phyloP scores from a whole-genome alignment of 2,329 filamentous ascomycete species.

The Colletotrichum sp. region DNA sequence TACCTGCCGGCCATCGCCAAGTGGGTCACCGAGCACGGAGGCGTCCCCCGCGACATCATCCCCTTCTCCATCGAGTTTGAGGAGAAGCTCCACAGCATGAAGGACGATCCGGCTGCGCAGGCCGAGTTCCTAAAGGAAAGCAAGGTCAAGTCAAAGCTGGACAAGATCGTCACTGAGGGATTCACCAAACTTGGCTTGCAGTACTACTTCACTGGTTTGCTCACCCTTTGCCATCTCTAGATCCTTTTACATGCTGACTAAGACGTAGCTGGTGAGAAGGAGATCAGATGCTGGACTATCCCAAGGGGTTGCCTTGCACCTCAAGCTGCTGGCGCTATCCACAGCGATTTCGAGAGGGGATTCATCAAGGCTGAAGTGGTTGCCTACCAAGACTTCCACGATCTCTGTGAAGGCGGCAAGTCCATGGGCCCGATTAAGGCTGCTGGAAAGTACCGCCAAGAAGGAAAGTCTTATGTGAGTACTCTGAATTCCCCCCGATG shows the following conservation, averaged over 20 bases:
- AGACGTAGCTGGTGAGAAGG: slow-evolving; percentile 44
- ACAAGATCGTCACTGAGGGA: slow-evolving; percentile 49
- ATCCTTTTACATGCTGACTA: neutral
- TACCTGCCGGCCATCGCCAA: slow-evolving; percentile 48
- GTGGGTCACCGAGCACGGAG: slow-evolving; percentile 50
- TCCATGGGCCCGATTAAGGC: slow-evolving; percentile 51
- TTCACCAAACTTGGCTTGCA: slow-evolving; percentile 49
- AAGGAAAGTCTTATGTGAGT: slow-evolving; percentile 47
- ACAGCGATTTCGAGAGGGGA: slow-evolving; percentile 47
- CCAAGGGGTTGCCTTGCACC: slow-evolving; percentile 41
- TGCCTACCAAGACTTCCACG: slow-evolving; percentile 48
- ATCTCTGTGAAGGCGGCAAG: slow-evolving; percentile 46
- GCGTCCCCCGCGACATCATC: slow-evolving; percentile 43
- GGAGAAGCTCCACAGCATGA: slow-evolving; percentile 44
- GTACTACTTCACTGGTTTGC: slow-evolving; percentile 47
- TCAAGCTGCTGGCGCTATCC: slow-evolving; percentile 46
- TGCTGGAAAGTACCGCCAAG: slow-evolving; percentile 49
- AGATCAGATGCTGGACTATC: slow-evolving; percentile 50
- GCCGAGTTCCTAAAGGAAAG: slow-evolving; percentile 41
- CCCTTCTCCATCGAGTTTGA: slow-evolving; percentile 51
- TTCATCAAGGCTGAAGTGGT: slow-evolving; percentile 53
- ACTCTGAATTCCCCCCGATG: neutral
- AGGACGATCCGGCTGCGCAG: slow-evolving; percentile 38
- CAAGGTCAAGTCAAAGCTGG: slow-evolving; percentile 45
- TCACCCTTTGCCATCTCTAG: neutral